Conservation (phyloP, 495 filamentous ascomycete species). For the Corynascus novoguineensis region DNA sequence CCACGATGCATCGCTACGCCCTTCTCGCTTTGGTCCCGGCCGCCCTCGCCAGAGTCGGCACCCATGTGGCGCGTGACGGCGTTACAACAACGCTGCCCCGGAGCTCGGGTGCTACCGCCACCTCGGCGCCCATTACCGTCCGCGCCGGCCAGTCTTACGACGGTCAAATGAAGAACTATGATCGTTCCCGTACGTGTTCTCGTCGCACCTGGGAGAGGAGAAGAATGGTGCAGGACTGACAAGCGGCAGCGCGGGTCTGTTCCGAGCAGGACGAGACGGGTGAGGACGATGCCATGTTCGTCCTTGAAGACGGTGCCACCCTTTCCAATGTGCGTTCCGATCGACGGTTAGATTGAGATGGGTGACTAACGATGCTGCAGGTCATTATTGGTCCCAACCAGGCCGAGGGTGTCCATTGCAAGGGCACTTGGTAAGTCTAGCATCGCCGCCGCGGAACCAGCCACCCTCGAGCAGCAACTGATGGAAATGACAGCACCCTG, state of each 20-base stretch:
- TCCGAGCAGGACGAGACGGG: constrained; percentile 44
- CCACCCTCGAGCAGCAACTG: background rate
- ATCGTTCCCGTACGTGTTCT: constrained; percentile 31
- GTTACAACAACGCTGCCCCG: constrained; percentile 24
- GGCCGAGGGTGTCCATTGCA: constrained; percentile 50
- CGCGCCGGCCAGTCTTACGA: constrained; percentile 40
- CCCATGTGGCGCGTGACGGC: background rate
- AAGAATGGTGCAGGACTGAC: background rate
- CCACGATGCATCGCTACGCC: constrained; percentile 11
- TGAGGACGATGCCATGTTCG: constrained; percentile 47
- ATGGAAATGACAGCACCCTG: constrained; percentile 2
- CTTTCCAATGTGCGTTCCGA: constrained; percentile 38
- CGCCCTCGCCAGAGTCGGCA: constrained; percentile 4
- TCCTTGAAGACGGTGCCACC: constrained; percentile 45
- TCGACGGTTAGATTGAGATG: too few relatives aligned
- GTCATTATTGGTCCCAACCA: constrained; percentile 49
- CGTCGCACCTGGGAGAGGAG: background rate
- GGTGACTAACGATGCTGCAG: background rate
- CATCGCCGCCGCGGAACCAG: background rate
- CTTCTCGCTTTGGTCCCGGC: constrained; percentile 5
- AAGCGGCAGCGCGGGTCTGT: constrained; percentile 28
- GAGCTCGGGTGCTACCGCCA: constrained; percentile 18
- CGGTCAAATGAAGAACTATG: constrained; percentile 42
- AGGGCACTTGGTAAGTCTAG: constrained; percentile 37
- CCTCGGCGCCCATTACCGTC: constrained; percentile 27